A percentile compares a stretch with the other conserved stretches of the same genome.
phyloP scores from a whole-genome alignment of 2,329 filamentous ascomycete genomes.

The Lasiodiplodia citricola region DNA sequence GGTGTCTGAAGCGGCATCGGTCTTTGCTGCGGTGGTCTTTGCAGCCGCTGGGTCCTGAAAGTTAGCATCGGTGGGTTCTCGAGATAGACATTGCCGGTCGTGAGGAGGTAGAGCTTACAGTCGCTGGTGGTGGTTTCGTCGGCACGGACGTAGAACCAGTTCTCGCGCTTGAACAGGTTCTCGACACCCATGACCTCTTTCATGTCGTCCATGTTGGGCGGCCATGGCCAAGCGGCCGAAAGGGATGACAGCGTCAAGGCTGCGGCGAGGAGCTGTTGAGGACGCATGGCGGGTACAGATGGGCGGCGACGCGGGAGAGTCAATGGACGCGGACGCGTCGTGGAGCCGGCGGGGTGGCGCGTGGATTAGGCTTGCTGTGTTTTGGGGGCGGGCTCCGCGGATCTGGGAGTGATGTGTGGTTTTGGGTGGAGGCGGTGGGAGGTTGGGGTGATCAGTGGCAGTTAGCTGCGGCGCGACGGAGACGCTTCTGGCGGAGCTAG shows the following conservation, averaged over 20 bases:
- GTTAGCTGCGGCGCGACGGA: conserved; percentile 11
- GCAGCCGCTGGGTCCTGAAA: not conserved
- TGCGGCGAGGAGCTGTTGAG: conserved; percentile 45
- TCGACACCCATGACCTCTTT: conserved; percentile 25
- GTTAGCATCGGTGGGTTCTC: not conserved
- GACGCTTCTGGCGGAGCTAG: not conserved
- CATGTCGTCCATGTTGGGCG: conserved; percentile 23
- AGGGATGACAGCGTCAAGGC: conserved; percentile 44
- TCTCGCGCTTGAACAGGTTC: conserved; percentile 17
- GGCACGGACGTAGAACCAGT: conserved; percentile 10
- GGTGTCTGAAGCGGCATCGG: not conserved
- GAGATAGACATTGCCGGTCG: not conserved
- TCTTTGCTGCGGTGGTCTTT: not conserved
- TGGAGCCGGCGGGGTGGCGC: conserved; percentile 1
- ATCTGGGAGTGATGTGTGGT: conserved; percentile 2
- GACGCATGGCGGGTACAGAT: conserved; percentile 38
- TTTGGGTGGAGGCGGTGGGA: conserved; percentile 10
- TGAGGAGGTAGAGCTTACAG: conserved; percentile 2
- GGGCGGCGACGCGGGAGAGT: not conserved
- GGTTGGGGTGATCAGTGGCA: conserved; percentile 3
- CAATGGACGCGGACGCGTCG: conserved; percentile 20
- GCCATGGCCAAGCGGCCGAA: conserved; percentile 38
- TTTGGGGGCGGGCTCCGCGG: conserved; percentile 11
- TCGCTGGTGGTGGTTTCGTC: not conserved
- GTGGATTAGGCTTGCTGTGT: not conserved